These are phyloP conservation scores for Fonsecaea pedrosoi DNA, from an alignment of 2,329 filamentous ascomycete genomes.

Conservation along the genomic window DNA sequence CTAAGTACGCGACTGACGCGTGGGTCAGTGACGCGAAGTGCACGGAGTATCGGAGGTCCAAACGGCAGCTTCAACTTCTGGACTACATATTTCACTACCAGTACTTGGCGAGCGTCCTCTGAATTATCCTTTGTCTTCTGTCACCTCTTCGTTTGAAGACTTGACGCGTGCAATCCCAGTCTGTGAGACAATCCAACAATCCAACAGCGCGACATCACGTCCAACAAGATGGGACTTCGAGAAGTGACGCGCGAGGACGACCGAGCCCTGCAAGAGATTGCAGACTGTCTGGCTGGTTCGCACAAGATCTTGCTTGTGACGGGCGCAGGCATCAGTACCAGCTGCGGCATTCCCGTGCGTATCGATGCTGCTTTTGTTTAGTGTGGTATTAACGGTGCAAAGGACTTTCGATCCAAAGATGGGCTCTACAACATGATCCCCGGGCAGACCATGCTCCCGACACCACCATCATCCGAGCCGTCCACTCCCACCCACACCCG, in stretches of 20 bases:
- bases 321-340: conserved; percentile 76
- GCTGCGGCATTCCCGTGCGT: conserved; percentile 74
- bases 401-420: conserved; percentile 57
- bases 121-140: not conserved
- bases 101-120: not conserved
- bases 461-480: conserved; percentile 31
- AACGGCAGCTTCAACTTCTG: conserved; percentile 4
- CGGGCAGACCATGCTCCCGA: conserved; percentile 58
- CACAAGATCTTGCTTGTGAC: conserved; percentile 75
- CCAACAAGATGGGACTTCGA: conserved; percentile 40
- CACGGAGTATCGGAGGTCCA: conserved; percentile 24
- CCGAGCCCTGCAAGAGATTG: conserved; percentile 67
- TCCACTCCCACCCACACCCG: conserved; percentile 36
- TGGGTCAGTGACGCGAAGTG: conserved; percentile 33
- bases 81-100: conserved; percentile 4
- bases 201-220: not conserved
- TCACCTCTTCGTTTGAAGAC: not conserved
- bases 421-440: conserved; percentile 74
- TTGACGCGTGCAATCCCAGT: not conserved
- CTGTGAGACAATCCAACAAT: not conserved
- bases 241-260: conserved; percentile 51
- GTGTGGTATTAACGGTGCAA: conserved; percentile 17
- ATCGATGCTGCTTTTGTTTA: conserved; percentile 7
- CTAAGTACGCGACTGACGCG: conserved; percentile 16
- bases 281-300: conserved; percentile 68